Evolutionary conservation across 2,329 filamentous ascomycete genomes (phyloP).

Genomic region (Claviceps pusilla): DNA sequence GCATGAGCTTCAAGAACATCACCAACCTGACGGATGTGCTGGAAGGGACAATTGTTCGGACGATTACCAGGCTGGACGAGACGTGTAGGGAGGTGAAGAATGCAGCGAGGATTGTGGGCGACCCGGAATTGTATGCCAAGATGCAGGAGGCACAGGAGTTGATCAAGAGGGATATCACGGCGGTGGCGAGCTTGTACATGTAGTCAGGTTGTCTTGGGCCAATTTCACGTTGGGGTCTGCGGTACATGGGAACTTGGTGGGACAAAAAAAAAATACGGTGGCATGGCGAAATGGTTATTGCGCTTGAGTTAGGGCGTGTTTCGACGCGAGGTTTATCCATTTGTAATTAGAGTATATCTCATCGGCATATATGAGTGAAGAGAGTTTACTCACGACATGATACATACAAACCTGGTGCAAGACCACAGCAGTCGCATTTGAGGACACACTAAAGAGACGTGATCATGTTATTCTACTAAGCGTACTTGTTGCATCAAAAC

Average conservation of each 20-base stretch:
- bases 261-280: too few relatives aligned
- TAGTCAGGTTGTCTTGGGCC: slow-evolving; percentile 22
- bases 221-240: background rate
- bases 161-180: slow-evolving; percentile 92
- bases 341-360: background rate
- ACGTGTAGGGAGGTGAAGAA: slow-evolving; percentile 96
- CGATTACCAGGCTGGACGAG: slow-evolving; percentile 87
- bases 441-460: too few relatives aligned
- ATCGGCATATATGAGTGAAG: background rate
- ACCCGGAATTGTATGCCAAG: slow-evolving; percentile 84
- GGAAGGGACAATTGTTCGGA: slow-evolving; percentile 91
- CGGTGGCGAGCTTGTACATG: slow-evolving; percentile 80
- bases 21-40: slow-evolving; percentile 91
- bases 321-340: background rate
- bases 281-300: background rate
- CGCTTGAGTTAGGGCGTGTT: background rate
- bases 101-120: slow-evolving; percentile 84
- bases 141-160: slow-evolving; percentile 96
- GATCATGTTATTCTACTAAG: background rate
- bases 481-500: background rate
- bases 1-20: slow-evolving; percentile 97
- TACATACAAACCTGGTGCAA: background rate
- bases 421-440: too few relatives aligned
- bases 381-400: background rate
- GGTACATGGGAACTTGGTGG: background rate